Percentiles rank a stretch among this genome's conserved stretches.
Evolutionary conservation across 768 basidiomycete genomes (phyloP).

Genomic region (Agaricus bisporus): DNA sequence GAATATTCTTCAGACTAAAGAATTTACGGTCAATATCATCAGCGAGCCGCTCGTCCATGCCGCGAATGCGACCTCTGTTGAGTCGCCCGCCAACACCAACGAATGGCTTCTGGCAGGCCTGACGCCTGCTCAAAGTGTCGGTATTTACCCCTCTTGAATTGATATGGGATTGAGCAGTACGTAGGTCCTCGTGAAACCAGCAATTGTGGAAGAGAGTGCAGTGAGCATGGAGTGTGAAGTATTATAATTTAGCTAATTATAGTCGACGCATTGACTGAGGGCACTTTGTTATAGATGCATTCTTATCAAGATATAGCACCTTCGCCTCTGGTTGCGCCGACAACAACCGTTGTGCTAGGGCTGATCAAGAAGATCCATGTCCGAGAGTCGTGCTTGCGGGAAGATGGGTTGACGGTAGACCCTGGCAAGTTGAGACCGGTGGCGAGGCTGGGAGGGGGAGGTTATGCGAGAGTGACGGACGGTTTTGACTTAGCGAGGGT

Average conservation of each 20-base stretch:
- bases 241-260: conserved; percentile 13
- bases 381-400: conserved; percentile 38
- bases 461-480: conserved; percentile 42
- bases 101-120: conserved; percentile 62
- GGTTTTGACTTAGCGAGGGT: conserved; percentile 40
- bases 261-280: conserved; percentile 4
- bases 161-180: background rate
- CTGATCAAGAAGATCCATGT: conserved; percentile 50
- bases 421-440: conserved; percentile 41
- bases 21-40: conserved; percentile 70
- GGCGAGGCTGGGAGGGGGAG: conserved; percentile 48
- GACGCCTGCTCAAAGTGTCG: conserved; percentile 46
- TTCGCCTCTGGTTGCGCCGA: conserved; percentile 27
- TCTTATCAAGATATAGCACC: conserved; percentile 42
- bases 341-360: conserved; percentile 45
- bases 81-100: conserved; percentile 44
- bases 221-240: conserved; percentile 61
- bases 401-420: conserved; percentile 37
- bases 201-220: conserved; percentile 51
- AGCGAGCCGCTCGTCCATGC: conserved; percentile 59
- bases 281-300: conserved; percentile 33
- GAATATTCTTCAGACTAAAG: conserved; percentile 58
- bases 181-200: conserved; percentile 42
- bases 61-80: conserved; percentile 49
- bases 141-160: conserved; percentile 13